Percentiles rank a stretch among this genome's conserved stretches.
Evolutionary conservation across 352 stramenopile species (phyloP).

Genomic region (Phytophthora aleatoria): DNA sequence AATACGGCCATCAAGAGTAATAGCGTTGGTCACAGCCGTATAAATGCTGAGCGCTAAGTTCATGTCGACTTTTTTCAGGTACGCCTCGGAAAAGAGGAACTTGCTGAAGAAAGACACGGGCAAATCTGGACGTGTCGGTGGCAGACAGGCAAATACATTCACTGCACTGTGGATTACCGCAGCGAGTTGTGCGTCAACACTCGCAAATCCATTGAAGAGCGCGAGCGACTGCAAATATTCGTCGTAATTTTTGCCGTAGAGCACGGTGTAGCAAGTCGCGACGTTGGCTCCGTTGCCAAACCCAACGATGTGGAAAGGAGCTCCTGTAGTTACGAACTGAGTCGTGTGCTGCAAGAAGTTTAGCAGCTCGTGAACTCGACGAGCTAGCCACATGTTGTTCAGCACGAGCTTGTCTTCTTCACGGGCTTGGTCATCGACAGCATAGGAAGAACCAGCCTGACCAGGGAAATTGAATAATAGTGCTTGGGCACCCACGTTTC

Average conservation of each 20-base stretch:
- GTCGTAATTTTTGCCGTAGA: constrained; percentile 53
- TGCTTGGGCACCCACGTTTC: constrained; percentile 81
- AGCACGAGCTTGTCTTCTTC: constrained; percentile 47
- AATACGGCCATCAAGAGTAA: constrained; percentile 89
- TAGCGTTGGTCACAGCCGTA: constrained; percentile 92
- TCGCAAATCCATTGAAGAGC: constrained; percentile 87
- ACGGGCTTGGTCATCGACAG: constrained; percentile 27
- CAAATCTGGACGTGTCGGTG: constrained; percentile 79
- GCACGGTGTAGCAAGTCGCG: constrained; percentile 65
- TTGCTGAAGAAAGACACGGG: constrained; percentile 89
- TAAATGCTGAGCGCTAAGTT: constrained; percentile 93
- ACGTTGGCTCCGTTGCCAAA: constrained; percentile 91
- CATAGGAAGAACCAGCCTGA: constrained; percentile 82
- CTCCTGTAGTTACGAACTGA: constrained; percentile 64
- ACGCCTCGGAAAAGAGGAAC: constrained; percentile 93
- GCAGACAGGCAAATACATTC: constrained; percentile 86
- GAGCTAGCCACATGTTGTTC: constrained; percentile 89
- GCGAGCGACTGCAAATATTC: constrained; percentile 72
- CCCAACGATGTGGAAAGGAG: constrained; percentile 88
- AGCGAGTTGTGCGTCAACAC: constrained; percentile 75
- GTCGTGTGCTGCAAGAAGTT: constrained; percentile 70
- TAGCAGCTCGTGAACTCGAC: constrained; percentile 87
- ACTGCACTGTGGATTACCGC: constrained; percentile 80
- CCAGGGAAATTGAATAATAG: constrained; percentile 93
- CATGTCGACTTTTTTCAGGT: constrained; percentile 82